Evolutionary conservation across 345 rosid species (phyloP).

Genomic region (Theobroma cacao): DNA sequence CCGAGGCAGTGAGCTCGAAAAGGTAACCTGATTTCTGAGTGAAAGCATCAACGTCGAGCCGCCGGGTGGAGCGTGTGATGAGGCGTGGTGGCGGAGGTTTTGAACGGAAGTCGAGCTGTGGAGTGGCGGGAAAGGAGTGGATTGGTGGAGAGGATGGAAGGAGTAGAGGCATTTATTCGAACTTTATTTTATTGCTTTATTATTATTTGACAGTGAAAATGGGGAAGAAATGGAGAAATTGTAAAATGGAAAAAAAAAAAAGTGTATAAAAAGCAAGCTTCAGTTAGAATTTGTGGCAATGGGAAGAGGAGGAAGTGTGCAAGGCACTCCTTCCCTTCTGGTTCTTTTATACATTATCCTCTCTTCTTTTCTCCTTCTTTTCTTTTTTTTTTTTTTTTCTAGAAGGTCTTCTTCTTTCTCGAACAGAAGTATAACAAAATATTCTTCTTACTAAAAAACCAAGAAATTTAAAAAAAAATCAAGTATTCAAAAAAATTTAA

Average conservation of each 20-base stretch:
- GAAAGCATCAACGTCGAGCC: slow-evolving; percentile 57
- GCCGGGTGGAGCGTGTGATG: slow-evolving; percentile 27
- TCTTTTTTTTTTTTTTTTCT: not conserved
- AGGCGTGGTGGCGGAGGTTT: slow-evolving; percentile 10
- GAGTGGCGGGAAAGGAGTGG: slow-evolving; percentile 42
- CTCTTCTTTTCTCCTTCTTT: no score
- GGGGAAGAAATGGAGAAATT: not conserved
- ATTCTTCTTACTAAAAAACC: no score
- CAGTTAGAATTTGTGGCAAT: not conserved
- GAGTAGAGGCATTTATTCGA: slow-evolving; percentile 12
- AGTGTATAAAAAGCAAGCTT: not conserved
- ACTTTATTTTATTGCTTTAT: not conserved
- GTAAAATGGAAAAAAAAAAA: not conserved
- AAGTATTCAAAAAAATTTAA: no score
- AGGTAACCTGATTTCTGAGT: slow-evolving; percentile 85
- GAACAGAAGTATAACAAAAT: no score
- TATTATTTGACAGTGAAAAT: not conserved
- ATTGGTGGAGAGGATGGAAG: slow-evolving; percentile 31
- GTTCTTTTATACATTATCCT: slow-evolving; percentile 19
- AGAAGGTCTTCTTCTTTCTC: no score
- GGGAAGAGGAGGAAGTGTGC: not conserved
- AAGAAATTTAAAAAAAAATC: no score
- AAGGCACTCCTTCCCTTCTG: slow-evolving; percentile 9
- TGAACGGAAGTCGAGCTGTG: not conserved
- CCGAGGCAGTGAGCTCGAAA: slow-evolving; percentile 57